A percentile compares a stretch with the other conserved stretches of the same genome.
These are phyloP conservation scores for Brassica nigra DNA, from an alignment of 345 rosid genomes.

Conservation along the genomic window DNA sequence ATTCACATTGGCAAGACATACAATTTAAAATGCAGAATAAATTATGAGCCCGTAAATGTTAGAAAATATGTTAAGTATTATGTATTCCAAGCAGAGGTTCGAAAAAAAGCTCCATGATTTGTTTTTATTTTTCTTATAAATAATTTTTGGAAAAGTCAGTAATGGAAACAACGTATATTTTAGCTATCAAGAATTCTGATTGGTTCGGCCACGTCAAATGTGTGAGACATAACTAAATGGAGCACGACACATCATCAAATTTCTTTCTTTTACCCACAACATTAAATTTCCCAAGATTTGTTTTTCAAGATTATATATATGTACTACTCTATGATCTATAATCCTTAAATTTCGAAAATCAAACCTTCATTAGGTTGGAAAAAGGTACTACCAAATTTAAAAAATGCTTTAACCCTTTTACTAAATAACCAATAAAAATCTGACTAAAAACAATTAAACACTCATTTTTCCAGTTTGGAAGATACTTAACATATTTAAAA, in stretches of 20 bases:
- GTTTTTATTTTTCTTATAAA: neutral
- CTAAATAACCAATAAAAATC: conserved; percentile 8
- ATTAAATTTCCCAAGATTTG: neutral
- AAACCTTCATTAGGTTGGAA: neutral
- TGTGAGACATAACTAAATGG: conserved; percentile 28
- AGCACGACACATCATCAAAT: conserved; percentile 35
- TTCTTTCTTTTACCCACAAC: neutral
- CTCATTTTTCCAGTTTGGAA: neutral
- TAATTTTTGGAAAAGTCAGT: neutral
- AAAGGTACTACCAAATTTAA: neutral
- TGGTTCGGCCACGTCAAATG: conserved; percentile 41
- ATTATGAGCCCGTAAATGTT: neutral
- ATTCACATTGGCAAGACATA: neutral
- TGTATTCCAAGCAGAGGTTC: conserved; percentile 13
- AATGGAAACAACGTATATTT: conserved; percentile 10
- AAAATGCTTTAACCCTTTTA: neutral
- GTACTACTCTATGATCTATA: neutral
- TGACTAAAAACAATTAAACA: neutral
- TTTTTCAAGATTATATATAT: neutral
- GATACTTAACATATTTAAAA: neutral
- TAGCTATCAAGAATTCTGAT: conserved; percentile 37
- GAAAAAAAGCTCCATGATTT: neutral
- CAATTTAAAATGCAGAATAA: neutral
- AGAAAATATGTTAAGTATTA: neutral
- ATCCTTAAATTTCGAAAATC: neutral